These are phyloP conservation scores for Candida maesae DNA, from an alignment of 805 yeast genomes.

Conservation along the genomic window DNA sequence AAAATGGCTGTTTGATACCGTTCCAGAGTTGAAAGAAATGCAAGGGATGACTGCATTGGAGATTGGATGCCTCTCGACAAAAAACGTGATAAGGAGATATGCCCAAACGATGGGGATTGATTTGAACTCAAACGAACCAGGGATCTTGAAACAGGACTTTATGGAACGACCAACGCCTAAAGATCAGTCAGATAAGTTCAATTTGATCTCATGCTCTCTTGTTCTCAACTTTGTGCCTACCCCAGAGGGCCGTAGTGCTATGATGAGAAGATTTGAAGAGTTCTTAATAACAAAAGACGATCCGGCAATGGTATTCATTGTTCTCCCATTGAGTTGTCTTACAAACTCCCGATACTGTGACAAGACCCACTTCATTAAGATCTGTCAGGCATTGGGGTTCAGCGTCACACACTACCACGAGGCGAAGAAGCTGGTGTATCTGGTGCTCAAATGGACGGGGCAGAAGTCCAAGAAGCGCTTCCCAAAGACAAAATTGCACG, in stretches of 20 bases:
- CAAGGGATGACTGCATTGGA: constrained; percentile 54
- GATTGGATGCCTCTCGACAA: constrained; percentile 74
- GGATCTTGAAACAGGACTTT: constrained; percentile 75
- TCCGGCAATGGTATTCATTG: constrained; percentile 56
- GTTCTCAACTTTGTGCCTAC: constrained; percentile 88
- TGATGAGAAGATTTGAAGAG: constrained; percentile 57
- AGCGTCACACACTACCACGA: constrained; percentile 41
- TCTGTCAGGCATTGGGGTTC: constrained; percentile 65
- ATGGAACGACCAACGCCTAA: constrained; percentile 68
- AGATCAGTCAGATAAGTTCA: constrained; percentile 43
- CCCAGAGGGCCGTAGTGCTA: constrained; percentile 65
- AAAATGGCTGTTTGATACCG: constrained; percentile 71
- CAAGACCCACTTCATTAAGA: constrained; percentile 34
- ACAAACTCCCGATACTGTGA: constrained; percentile 77
- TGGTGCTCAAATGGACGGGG: constrained; percentile 55
- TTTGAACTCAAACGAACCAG: constrained; percentile 72
- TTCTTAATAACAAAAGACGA: constrained; percentile 42
- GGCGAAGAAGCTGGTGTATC: constrained; percentile 70
- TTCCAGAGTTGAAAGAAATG: constrained; percentile 34
- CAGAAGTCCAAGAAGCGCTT: not conserved
- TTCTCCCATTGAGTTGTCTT: constrained; percentile 85
- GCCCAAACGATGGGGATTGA: constrained; percentile 57
- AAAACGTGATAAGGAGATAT: constrained; percentile 55
- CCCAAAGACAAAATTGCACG: constrained; percentile 47
- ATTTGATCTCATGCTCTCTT: constrained; percentile 74